A percentile compares a stretch with the other conserved stretches of the same genome.
Evolutionary conservation across 2,329 filamentous ascomycete genomes (phyloP).

Genomic region (Penicillium olsonii): DNA sequence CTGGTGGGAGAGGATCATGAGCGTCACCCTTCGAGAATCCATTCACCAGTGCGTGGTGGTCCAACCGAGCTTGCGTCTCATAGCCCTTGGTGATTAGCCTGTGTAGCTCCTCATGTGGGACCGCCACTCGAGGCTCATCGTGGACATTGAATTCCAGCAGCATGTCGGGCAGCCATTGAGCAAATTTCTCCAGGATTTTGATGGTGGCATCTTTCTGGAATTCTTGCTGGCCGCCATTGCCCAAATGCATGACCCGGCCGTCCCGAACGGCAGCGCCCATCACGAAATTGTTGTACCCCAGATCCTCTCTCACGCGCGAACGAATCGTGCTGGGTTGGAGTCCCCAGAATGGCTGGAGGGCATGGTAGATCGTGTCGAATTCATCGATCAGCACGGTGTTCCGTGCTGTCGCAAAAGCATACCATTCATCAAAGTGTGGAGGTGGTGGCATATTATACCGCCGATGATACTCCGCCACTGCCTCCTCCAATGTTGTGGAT

Average conservation of each 20-base stretch:
- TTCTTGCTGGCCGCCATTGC: conserved; percentile 63
- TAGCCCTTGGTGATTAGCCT: conserved; percentile 56
- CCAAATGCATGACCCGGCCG: conserved; percentile 6
- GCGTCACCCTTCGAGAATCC: background rate
- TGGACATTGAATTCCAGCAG: conserved; percentile 87
- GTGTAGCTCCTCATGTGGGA: conserved; percentile 72
- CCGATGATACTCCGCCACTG: conserved; percentile 14
- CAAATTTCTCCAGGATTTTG: conserved; percentile 73
- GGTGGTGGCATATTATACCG: conserved; percentile 16
- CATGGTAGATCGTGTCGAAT: conserved; percentile 15
- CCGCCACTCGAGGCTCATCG: conserved; percentile 78
- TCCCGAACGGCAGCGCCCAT: conserved; percentile 12
- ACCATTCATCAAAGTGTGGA: conserved; percentile 16
- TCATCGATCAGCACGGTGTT: conserved; percentile 15
- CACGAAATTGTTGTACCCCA: conserved; percentile 6
- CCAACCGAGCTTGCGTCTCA: conserved; percentile 10
- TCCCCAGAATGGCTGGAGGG: conserved; percentile 16
- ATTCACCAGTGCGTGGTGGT: background rate
- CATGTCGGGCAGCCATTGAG: conserved; percentile 77
- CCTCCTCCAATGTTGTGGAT: conserved; percentile 12
- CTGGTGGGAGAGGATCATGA: background rate
- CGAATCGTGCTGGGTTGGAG: conserved; percentile 8
- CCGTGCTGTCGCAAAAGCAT: conserved; percentile 10
- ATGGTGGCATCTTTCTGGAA: conserved; percentile 53
- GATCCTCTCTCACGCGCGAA: conserved; percentile 9